Percentiles rank a stretch among this genome's conserved stretches.
phyloP scores from a whole-genome alignment of 805 yeast species.

The Cyberlindnera euphorbiiphila region DNA sequence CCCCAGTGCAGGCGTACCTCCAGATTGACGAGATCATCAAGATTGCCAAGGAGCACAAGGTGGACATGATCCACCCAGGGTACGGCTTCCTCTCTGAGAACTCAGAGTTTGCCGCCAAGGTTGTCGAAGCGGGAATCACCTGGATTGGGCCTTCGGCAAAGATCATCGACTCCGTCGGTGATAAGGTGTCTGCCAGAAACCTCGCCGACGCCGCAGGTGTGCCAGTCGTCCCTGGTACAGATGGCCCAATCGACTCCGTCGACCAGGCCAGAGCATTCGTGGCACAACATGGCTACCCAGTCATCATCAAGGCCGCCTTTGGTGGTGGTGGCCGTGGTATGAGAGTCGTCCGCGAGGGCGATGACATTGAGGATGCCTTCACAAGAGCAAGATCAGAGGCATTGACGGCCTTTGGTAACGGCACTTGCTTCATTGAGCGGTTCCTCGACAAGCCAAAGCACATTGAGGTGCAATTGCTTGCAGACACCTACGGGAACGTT shows the following conservation, averaged over 20 bases:
- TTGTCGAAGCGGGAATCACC: slow-evolving; percentile 82
- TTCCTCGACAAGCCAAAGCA: slow-evolving; percentile 95
- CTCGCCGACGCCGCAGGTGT: slow-evolving; percentile 79
- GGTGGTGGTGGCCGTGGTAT: slow-evolving; percentile 99
- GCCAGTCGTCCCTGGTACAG: slow-evolving; percentile 96
- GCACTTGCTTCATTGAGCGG: slow-evolving; percentile 96
- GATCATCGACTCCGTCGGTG: slow-evolving; percentile 94
- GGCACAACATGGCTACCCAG: slow-evolving; percentile 85
- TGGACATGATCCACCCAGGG: slow-evolving; percentile 89
- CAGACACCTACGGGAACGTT: slow-evolving; percentile 91
- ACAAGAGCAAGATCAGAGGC: slow-evolving; percentile 94
- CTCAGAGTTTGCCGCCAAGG: slow-evolving; percentile 89
- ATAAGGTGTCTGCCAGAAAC: slow-evolving; percentile 90
- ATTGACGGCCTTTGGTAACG: slow-evolving; percentile 93
- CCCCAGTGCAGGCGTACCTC: slow-evolving; percentile 94
- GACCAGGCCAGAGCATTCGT: slow-evolving; percentile 81
- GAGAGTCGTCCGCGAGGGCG: slow-evolving; percentile 98
- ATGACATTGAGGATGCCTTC: slow-evolving; percentile 87
- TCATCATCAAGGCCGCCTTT: slow-evolving; percentile 96
- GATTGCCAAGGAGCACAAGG: slow-evolving; percentile 75
- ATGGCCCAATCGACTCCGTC: slow-evolving; percentile 85
- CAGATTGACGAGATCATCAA: slow-evolving; percentile 92
- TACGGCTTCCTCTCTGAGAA: slow-evolving; percentile 89
- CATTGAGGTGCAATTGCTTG: slow-evolving; percentile 94
- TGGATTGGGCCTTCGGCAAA: slow-evolving; percentile 93